Percentiles rank a stretch among this genome's conserved stretches.
phyloP scores from a whole-genome alignment of 2,329 filamentous ascomycete genomes.

The Chrysoporthe austroafricana region DNA sequence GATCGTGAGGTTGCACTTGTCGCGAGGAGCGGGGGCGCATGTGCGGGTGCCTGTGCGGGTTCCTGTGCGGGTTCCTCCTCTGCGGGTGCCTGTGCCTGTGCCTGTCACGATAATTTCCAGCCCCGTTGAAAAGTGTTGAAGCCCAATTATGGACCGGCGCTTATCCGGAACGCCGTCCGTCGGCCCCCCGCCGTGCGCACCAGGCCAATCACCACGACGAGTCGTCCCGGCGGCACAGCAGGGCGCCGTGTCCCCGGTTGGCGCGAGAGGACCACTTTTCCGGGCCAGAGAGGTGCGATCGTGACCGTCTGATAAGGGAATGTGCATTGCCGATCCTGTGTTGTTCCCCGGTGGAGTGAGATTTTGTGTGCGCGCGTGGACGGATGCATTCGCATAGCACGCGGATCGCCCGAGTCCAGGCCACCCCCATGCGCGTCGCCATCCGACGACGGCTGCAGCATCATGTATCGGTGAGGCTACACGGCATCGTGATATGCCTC shows the following conservation, averaged over 20 bases:
- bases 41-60: no score
- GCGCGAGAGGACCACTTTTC: slow-evolving; percentile 1
- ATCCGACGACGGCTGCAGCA: neutral
- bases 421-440: neutral
- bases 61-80: no score
- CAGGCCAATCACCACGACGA: neutral
- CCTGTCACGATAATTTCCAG: slow-evolving; percentile 16
- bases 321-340: slow-evolving; percentile 18
- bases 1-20: neutral
- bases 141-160: slow-evolving; percentile 17
- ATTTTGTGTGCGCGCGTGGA: neutral
- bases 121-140: slow-evolving; percentile 16
- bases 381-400: neutral
- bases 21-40: neutral
- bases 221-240: neutral
- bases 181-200: neutral
- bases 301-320: slow-evolving; percentile 21
- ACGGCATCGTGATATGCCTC: neutral
- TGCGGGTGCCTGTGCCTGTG: neutral
- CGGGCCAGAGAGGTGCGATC: slow-evolving; percentile 6
- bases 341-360: slow-evolving; percentile 3
- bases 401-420: no score
- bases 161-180: neutral
- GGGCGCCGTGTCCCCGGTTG: neutral
- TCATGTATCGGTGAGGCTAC: neutral